Evolutionary conservation across 73 alveolate species (phyloP), one percentile per base, ranked within the genome.

Genomic region (Symbiodinium pilosum): DNA sequence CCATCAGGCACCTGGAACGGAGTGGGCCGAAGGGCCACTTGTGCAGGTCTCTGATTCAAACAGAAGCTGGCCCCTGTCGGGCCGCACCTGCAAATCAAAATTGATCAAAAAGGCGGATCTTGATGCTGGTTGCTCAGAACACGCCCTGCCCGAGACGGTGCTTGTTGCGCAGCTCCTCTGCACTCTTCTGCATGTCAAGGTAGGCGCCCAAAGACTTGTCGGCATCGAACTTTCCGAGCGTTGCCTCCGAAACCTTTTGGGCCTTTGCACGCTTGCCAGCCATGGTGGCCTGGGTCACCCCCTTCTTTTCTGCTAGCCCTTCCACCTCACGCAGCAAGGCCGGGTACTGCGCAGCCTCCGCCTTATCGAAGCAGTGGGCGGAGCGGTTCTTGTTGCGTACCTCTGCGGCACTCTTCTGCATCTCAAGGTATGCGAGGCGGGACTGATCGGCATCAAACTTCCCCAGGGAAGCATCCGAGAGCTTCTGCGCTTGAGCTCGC

Each of bases 321-420:
- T 24, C 83, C 32, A 24, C 83, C 30, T 42, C 54, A 85, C 43
- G 94, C 86, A 30, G 93, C 83, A 32, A 18, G 16, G 86, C 47
- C 14, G 86, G 86, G 47, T 38, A 73, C 16, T 26, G 40, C 38
- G 30, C 39, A n/a, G 81, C 81, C 81, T 64, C 38, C 39, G 81
- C 38, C 39, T 64, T n/a, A 18, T 64, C 86, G 34, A 88, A 88
- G 86, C 73, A 88, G 4, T 42, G 85, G 47, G 95, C 95, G 18
- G 95, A 88, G 95, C 86, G 95, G 71, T 88, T 88, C 51, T 88
- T 88, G 95, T 88, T 88, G 21, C 95, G 85, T 28, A 83, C 95
- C 75, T 88, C 95, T 30, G 95, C 95, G 16, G 95, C 95, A 59
- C 95, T 88, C 44, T 68, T 88, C 75, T 88, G 95, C 95, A 88